Conservation (phyloP, 352 stramenopile genomes). For the Globisporangium cylindrosporum region DNA sequence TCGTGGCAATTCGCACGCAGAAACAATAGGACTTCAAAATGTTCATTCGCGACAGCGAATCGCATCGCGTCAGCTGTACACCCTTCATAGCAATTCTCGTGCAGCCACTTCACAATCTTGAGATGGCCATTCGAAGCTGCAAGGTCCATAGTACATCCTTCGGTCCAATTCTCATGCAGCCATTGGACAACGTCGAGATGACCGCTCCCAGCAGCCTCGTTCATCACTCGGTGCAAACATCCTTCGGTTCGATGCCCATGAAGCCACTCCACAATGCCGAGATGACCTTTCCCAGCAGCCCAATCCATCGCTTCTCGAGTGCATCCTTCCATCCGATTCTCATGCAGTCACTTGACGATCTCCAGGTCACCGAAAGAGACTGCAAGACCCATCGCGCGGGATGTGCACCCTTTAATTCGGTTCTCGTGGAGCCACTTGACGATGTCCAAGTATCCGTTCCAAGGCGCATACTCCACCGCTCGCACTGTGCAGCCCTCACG, state of each 20-base stretch:
- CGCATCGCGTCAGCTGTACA: too few species aligned
- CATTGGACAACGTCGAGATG: neutral
- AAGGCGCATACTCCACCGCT: neutral
- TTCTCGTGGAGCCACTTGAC: neutral
- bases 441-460: too few species aligned
- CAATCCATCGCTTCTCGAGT: neutral
- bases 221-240: neutral
- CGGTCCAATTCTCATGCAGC: conserved; percentile 14
- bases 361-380: too few species aligned
- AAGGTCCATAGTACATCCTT: conserved; percentile 3
- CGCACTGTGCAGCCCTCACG: neutral
- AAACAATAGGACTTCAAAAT: neutral
- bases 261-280: neutral
- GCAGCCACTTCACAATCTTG: neutral
- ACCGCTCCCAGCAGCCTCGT: neutral
- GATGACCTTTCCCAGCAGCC: neutral
- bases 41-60: neutral
- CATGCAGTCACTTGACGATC: neutral
- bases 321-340: too few species aligned
- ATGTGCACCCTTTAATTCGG: too few species aligned
- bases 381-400: too few species aligned
- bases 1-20: neutral
- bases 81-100: neutral
- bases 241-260: neutral
- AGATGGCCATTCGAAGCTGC: neutral